Evolutionary conservation across 2,329 filamentous ascomycete genomes (phyloP).

Genomic region (Cryphonectria japonica): DNA sequence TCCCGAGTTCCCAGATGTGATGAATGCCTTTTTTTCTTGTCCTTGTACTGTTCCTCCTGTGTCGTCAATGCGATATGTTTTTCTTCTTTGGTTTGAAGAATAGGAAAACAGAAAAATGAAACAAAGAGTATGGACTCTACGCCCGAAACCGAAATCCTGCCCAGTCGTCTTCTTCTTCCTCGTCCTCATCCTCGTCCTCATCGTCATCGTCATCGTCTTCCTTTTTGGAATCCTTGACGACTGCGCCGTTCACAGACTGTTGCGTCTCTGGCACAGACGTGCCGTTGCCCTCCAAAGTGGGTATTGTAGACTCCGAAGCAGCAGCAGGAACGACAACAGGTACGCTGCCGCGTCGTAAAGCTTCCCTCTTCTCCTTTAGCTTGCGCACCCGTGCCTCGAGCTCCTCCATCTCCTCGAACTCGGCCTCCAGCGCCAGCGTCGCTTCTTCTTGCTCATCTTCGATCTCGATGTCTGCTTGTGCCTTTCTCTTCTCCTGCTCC

Average conservation of each 20-base stretch:
- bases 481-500: conserved; percentile 55
- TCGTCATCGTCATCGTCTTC: conserved; percentile 42
- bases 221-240: conserved; percentile 29
- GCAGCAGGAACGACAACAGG: conserved; percentile 3
- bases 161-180: conserved; percentile 59
- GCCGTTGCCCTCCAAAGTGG: conserved; percentile 4
- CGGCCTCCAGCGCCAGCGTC: conserved; percentile 70
- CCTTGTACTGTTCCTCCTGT: not conserved
- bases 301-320: not conserved
- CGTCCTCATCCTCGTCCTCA: conserved; percentile 49
- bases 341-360: conserved; percentile 53
- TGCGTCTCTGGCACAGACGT: conserved; percentile 11
- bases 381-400: conserved; percentile 72
- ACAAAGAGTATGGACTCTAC: not conserved
- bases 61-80: conserved; percentile 6
- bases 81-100: not conserved
- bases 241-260: conserved; percentile 25
- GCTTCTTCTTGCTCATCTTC: conserved; percentile 78
- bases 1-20: not conserved
- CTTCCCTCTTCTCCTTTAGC: conserved; percentile 73
- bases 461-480: conserved; percentile 57
- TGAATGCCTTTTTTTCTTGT: not conserved
- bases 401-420: conserved; percentile 83
- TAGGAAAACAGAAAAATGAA: not conserved
- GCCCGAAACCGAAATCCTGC: conserved; percentile 59